These are phyloP conservation scores for Yarrowia divulgata DNA, from an alignment of 805 yeast species.

Conservation along the genomic window DNA sequence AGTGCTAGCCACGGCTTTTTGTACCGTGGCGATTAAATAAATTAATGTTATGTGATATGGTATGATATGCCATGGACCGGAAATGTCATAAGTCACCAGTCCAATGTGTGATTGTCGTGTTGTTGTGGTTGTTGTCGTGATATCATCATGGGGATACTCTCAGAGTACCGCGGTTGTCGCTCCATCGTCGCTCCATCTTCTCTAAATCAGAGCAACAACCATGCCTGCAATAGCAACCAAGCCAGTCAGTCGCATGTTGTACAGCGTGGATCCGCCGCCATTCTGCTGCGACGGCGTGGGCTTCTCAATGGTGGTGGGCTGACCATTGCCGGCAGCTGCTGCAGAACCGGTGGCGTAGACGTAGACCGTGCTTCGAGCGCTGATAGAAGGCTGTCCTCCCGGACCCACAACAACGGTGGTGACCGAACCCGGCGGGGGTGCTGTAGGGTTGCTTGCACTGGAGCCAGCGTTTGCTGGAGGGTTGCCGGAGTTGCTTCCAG, in stretches of 20 bases:
- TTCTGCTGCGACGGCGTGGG: slow-evolving; percentile 5
- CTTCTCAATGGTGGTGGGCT: slow-evolving; percentile 26
- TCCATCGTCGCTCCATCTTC: background rate
- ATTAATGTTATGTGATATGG: slow-evolving; percentile 15
- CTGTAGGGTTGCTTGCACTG: no score
- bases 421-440: background rate
- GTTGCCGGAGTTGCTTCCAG: background rate
- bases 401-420: slow-evolving; percentile 5
- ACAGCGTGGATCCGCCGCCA: slow-evolving; percentile 1
- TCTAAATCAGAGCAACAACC: slow-evolving; percentile 12
- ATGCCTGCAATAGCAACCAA: slow-evolving; percentile 17
- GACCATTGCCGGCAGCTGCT: background rate
- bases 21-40: slow-evolving; percentile 20
- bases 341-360: slow-evolving; percentile 4
- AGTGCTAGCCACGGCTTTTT: background rate
- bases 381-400: background rate
- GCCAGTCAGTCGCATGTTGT: slow-evolving; percentile 10
- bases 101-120: background rate
- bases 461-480: no score
- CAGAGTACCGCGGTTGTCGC: background rate
- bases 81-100: background rate
- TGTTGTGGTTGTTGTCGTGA: slow-evolving; percentile 1
- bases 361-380: slow-evolving; percentile 15
- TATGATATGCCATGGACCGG: background rate
- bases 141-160: slow-evolving; percentile 1